Percentiles rank a stretch among this genome's conserved stretches.
phyloP scores from a whole-genome alignment of 2,329 filamentous ascomycete genomes.

The Penicillium sp. region DNA sequence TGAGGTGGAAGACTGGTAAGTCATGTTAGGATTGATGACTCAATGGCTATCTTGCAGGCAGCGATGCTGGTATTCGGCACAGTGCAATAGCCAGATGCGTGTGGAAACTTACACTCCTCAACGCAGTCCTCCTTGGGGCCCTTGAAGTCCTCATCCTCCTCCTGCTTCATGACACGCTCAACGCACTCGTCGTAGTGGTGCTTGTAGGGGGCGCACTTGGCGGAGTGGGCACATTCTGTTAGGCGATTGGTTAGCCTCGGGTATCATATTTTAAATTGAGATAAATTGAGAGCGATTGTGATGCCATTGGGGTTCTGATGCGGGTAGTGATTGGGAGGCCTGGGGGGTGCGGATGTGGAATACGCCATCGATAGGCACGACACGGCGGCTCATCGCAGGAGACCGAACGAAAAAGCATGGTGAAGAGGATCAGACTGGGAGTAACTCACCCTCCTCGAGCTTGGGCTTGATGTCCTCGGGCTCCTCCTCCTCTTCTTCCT shows the following conservation, averaged over 20 bases:
- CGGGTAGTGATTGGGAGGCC: conserved; percentile 2
- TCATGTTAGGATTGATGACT: conserved; percentile 11
- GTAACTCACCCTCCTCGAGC: conserved; percentile 82
- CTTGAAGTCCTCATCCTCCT: conserved; percentile 68
- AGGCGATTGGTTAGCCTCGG: conserved; percentile 4
- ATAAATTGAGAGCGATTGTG: conserved; percentile 4
- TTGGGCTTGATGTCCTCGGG: conserved; percentile 80
- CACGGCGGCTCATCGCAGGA: neutral
- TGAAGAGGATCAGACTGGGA: conserved; percentile 4
- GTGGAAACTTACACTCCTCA: conserved; percentile 82
- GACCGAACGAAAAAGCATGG: neutral
- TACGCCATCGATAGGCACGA: neutral
- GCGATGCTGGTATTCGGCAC: neutral
- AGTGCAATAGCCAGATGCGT: neutral
- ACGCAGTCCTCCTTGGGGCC: conserved; percentile 89
- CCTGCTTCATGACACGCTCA: conserved; percentile 75
- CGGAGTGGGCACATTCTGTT: conserved; percentile 84
- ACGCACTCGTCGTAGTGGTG: conserved; percentile 99
- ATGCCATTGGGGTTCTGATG: conserved; percentile 16
- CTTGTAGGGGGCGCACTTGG: conserved; percentile 82
- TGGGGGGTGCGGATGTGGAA: conserved; percentile 4
- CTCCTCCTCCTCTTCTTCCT: conserved; percentile 81
- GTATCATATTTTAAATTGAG: neutral
- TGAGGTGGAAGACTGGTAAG: conserved; percentile 90
- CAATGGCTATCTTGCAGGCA: neutral